phyloP scores from a whole-genome alignment of 441 rosid genomes.

The Breynia disticha region DNA sequence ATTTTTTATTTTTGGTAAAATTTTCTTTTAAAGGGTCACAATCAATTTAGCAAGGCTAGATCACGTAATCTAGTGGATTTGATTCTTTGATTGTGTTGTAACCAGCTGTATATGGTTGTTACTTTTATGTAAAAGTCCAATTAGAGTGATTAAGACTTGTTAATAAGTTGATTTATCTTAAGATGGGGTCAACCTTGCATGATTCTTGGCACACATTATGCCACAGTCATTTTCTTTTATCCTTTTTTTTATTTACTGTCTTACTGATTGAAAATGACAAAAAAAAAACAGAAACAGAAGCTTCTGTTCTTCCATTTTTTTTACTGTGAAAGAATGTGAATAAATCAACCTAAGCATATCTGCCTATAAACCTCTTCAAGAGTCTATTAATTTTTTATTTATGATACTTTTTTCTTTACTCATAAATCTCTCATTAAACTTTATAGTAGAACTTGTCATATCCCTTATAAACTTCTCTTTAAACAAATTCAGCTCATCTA shows the following conservation, averaged over 20 bases:
- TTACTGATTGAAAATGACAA: slow-evolving; percentile 17
- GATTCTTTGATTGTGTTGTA: slow-evolving; percentile 36
- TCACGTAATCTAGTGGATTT: slow-evolving; percentile 37
- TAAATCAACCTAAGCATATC: slow-evolving; percentile 13
- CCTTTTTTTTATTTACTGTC: background rate
- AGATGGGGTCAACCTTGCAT: slow-evolving; percentile 31
- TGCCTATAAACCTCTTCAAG: too few relatives aligned
- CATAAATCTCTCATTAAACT: too few relatives aligned
- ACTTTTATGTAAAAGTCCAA: slow-evolving; percentile 26
- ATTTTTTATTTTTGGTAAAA: background rate
- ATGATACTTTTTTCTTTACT: too few relatives aligned
- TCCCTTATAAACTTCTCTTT: too few relatives aligned
- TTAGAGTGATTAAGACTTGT: slow-evolving; percentile 41
- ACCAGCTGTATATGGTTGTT: slow-evolving; percentile 61
- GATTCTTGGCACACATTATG: slow-evolving; percentile 32
- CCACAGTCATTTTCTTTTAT: slow-evolving; percentile 16
- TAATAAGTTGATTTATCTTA: slow-evolving; percentile 13
- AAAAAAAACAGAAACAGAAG: slow-evolving; percentile 13
- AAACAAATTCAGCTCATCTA: too few relatives aligned
- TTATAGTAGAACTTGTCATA: too few relatives aligned
- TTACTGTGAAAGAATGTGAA: slow-evolving; percentile 5
- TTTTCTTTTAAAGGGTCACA: background rate
- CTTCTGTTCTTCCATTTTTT: slow-evolving; percentile 18
- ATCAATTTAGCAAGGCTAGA: slow-evolving; percentile 29
- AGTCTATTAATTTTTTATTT: too few relatives aligned